Evolutionary conservation across 768 basidiomycete species (phyloP).

Genomic region (Arthromyces matolae): DNA sequence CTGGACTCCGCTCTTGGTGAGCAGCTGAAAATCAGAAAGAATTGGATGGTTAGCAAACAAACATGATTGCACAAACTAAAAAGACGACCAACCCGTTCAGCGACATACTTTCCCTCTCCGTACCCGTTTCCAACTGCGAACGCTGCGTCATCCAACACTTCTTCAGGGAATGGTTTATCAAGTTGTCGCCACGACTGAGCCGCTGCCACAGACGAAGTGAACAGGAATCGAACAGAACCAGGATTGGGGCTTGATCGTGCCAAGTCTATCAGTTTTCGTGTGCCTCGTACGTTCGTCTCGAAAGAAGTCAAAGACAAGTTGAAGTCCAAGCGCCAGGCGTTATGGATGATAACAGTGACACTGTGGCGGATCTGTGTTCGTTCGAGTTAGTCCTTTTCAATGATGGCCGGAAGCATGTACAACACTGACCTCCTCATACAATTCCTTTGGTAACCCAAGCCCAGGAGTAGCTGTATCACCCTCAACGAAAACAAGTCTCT

Average conservation of each 20-base stretch:
- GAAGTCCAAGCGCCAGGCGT: constrained; percentile 43
- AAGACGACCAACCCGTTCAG: constrained; percentile 30
- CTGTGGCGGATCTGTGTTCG: constrained; percentile 26
- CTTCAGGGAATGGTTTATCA: constrained; percentile 33
- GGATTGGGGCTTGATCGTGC: constrained; percentile 24
- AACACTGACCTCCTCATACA: constrained; percentile 20
- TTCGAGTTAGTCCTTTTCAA: background rate
- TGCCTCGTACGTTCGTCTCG: constrained; percentile 44
- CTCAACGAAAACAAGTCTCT: constrained; percentile 32
- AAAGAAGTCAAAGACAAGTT: constrained; percentile 48
- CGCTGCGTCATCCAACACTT: constrained; percentile 25
- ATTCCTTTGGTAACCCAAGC: constrained; percentile 25
- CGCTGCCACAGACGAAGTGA: constrained; percentile 38
- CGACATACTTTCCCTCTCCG: constrained; percentile 42
- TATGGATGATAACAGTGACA: constrained; percentile 36
- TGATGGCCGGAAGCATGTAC: background rate
- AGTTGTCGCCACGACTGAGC: constrained; percentile 26
- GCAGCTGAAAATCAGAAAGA: constrained; percentile 32
- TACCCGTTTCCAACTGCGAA: constrained; percentile 41
- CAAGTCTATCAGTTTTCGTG: constrained; percentile 43
- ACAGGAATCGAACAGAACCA: constrained; percentile 30
- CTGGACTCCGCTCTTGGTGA: constrained; percentile 34
- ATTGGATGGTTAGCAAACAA: background rate
- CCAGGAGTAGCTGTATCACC: constrained; percentile 25
- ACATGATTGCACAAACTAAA: background rate